Percentiles rank a stretch among this genome's conserved stretches.
phyloP scores from a whole-genome alignment of 2,329 filamentous ascomycete genomes.

The Xylogone sp. region DNA sequence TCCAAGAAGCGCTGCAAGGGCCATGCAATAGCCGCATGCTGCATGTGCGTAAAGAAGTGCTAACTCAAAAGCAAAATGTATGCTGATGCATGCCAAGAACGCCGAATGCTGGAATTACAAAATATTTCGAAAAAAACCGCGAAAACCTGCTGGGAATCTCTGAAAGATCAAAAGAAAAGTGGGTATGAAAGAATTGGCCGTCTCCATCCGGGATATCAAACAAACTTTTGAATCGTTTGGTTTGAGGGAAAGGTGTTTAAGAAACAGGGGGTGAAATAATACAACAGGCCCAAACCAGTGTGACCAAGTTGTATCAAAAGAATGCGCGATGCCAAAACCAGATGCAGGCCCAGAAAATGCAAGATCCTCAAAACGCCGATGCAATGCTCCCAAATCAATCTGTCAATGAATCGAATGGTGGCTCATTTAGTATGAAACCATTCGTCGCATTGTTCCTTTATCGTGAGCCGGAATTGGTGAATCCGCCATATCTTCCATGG shows the following conservation, averaged over 20 bases:
- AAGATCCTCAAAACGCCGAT: neutral
- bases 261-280: neutral
- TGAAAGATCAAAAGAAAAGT: conserved; percentile 1
- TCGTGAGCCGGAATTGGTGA: conserved; percentile 45
- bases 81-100: conserved; percentile 4
- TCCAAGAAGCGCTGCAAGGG: neutral
- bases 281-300: neutral
- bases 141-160: conserved; percentile 1
- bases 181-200: neutral
- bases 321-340: neutral
- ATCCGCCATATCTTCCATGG: conserved; percentile 33
- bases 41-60: conserved; percentile 1
- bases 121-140: neutral
- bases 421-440: conserved; percentile 57
- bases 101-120: conserved; percentile 3
- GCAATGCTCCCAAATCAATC: neutral
- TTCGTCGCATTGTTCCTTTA: conserved; percentile 52
- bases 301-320: neutral
- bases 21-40: neutral
- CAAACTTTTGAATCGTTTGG: neutral
- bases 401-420: neutral
- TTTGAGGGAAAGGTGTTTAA: neutral
- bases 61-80: conserved; percentile 4
- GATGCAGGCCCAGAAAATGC: neutral
- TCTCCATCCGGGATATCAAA: neutral